Evolutionary conservation across 2,329 filamentous ascomycete genomes (phyloP).

Genomic region (Chrysosporium queenslandicum): DNA sequence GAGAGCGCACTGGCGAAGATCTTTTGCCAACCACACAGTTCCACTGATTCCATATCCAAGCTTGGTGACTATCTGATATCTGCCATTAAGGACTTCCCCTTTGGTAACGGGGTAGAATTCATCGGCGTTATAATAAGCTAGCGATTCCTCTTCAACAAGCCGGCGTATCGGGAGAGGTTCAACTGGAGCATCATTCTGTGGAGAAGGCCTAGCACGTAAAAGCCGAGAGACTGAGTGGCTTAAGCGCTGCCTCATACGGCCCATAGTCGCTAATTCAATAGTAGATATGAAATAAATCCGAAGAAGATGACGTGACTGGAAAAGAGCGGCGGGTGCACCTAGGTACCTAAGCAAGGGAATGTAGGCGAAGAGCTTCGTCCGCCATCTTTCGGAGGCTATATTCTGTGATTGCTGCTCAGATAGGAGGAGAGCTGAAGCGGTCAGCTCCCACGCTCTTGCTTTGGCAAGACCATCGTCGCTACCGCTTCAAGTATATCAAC

Average conservation of each 20-base stretch:
- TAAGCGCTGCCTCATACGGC: background rate
- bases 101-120: constrained; percentile 17
- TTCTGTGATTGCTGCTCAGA: too few relatives aligned
- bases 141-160: constrained; percentile 13
- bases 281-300: background rate
- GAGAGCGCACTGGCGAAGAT: constrained; percentile 15
- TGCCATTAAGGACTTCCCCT: constrained; percentile 16
- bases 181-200: background rate
- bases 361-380: too few relatives aligned
- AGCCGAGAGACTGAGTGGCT: background rate
- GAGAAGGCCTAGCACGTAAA: background rate
- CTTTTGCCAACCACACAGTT: constrained; percentile 23
- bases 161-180: background rate
- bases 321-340: background rate
- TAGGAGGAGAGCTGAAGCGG: too few relatives aligned
- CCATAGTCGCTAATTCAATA: too few relatives aligned
- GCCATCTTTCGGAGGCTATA: too few relatives aligned
- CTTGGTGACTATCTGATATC: constrained; percentile 17
- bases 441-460: too few relatives aligned
- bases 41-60: constrained; percentile 22
- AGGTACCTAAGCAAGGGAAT: background rate
- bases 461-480: too few relatives aligned
- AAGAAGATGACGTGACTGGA: background rate
- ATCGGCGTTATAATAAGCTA: constrained; percentile 13
- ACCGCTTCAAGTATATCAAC: too few relatives aligned